Base-by-base conservation (phyloP, 495 filamentous ascomycete species). In the Neurospora discreta region DNA sequence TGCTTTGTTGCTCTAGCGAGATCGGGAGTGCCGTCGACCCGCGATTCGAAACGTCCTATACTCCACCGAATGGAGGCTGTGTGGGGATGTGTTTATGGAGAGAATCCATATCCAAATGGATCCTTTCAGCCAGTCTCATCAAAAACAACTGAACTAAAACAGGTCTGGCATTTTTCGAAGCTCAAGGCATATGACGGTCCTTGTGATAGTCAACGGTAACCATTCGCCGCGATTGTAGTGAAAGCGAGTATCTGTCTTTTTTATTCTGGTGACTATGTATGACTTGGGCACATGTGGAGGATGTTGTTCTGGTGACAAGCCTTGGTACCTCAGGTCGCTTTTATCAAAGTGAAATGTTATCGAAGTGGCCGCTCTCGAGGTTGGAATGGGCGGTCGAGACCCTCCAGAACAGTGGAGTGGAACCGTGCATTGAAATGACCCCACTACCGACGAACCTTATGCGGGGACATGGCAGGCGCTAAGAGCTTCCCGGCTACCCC, bases 401-500 rank as follows among this genome's bases (percentile, higher is more conserved):
- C 52, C 52, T 60, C 30, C 52, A 60, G 33, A 60, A 1, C 26
- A 60, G 52, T 65, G 52, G 52, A 30, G 52, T 15, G n/a, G n/a
- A n/a, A n/a, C n/a, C 2, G 11, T 3, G 26, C 9, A 10, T 7
- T 65, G 26, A 9, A 10, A 0, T 33, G 52, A 58, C 52, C 52
- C 52, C 52, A 65, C 52, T 65, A 9, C 52, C 26, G 7, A 60
- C 52, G 26, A 33, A 36, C 52, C 52, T 65, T 33, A 65, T 65
- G 52, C 52, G 52, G 52, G 52, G 52, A 65, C 52, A 60, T 33
- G 52, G 52, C 52, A 60, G 52, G 52, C 52, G 52, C 52, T 65
- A 33, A 65, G 15, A 33, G 52, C 52, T 65, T 33, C 52, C 52
- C 15, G 52, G 26, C 68, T 41, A 65, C 69, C 72, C 74, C 72